Evolutionary conservation across 352 stramenopile species (phyloP), one percentile per base, ranked within the genome.

Genomic region (Globisporangium ultimum): DNA sequence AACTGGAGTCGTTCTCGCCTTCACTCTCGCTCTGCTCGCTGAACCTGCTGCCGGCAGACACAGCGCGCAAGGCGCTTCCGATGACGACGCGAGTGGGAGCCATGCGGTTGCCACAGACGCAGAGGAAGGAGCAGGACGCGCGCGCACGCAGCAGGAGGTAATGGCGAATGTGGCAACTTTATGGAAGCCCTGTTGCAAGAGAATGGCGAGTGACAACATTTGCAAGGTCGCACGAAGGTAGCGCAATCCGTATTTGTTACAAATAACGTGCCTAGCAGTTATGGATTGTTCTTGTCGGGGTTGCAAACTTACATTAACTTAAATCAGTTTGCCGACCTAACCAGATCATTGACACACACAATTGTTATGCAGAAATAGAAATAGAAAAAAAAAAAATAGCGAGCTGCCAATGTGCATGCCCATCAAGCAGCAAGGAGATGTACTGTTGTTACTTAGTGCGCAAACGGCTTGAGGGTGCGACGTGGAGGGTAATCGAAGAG

Each of bases 401-500:
- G 24, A 36, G 28, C 28, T 36, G 28, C 28, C 28, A 10, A 36
- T 36, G 28, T 10, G 28, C 28, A 32, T 32, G 24, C 24, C 24
- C 24, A 36, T 36, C 28, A 36, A 45, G 13, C 40, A 45, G 40
- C 40, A 45, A 2, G 8, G 17, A 15, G 6, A 18, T 15, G 12
- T 45, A 45, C 40, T 45, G 7, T 36, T n/a, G 4, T 18, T 45
- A 45, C 40, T 45, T 45, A 45, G 38, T 80, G 61, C 20, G 46
- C 51, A 38, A 72, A 28, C 11, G 32, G 67, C 67, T 94, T 92
- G 55, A 94, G 61, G 61, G 74, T 76, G 63, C 83, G 83, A 46
- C 42, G 69, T 46, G 79, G 70, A 15, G 85, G 85, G 66, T 74
- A 79, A 69, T 95, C 71, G 58, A 93, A 93, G 48, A 95, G 70